Conservation (phyloP, 129 eudicot genomes). For the Deinandra increscens region DNA sequence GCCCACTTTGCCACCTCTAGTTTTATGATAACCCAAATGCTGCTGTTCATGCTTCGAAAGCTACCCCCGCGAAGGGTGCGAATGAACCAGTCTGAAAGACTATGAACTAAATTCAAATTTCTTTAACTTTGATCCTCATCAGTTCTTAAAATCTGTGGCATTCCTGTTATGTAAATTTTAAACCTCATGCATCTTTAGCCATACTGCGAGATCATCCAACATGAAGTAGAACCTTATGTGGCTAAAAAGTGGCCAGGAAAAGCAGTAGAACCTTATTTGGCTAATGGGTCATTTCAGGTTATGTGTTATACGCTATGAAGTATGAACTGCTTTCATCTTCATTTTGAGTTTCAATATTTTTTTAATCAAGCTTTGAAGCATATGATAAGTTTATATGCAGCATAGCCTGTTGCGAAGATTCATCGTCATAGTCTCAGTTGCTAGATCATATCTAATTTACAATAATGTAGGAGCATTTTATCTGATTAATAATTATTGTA, state of each 20-base stretch:
- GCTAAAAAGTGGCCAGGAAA: too few species aligned
- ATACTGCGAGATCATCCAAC: too few species aligned
- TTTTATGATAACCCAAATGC: background rate
- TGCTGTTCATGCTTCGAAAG: background rate
- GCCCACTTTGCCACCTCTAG: too few species aligned
- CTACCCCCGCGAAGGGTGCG: background rate
- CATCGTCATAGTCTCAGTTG: background rate
- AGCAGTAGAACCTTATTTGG: too few species aligned
- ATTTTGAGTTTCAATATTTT: too few species aligned
- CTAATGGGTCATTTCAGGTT: too few species aligned
- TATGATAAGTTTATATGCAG: too few species aligned
- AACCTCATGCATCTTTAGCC: too few species aligned
- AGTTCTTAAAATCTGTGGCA: background rate
- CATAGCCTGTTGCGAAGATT: background rate
- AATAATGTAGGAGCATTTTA: background rate
- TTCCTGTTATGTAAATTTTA: background rate
- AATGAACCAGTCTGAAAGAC: background rate
- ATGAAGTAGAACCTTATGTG: too few species aligned
- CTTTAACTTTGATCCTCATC: background rate
- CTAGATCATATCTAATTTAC: background rate
- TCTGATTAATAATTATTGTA: background rate
- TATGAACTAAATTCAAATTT: background rate
- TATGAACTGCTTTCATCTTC: too few species aligned
- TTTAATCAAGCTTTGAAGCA: too few species aligned
- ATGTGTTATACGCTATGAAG: too few species aligned